Evolutionary conservation across 2,329 filamentous ascomycete genomes (phyloP), one percentile per base, ranked within the genome.

Genomic region (Alternaria conjuncta): DNA sequence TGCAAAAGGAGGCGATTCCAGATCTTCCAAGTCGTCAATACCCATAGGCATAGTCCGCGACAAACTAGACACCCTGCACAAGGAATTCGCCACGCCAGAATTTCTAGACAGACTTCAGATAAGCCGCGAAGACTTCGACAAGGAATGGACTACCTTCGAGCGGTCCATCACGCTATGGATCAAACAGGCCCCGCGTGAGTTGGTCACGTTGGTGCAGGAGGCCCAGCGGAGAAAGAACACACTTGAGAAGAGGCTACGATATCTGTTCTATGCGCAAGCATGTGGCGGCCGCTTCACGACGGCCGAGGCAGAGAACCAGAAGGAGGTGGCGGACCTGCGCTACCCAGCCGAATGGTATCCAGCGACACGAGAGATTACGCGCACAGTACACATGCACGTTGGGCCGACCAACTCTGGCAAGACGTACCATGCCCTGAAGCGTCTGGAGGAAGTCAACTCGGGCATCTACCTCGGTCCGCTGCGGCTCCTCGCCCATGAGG

Each of bases 321-420:
- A 76, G 56, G 69, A 74, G 20, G 81, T 96, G 13, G 88, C 93
- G n/a, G 93, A 97, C 80, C 83, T 97, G 69, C 88, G 94, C n/a
- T 94, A 89, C 78, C 96, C 96, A 0, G 87, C 90, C 57, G 96
- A 99, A 78, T 98, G 95, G 95, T 98, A 91, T 75, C 93, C 95
- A 1, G 89, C 88, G 5, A 96, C 96, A 2, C 87, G 96, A 62
- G 86, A 88, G 49, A 84, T 96, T 71, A 92, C 94, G 74, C 87
- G 96, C 47, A 95, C 89, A 0, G 87, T 99, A 44, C 93, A 98
- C 82, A 84, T 99, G 20, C 96, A 99, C 73, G 94, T 99, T 54
- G 96, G 96, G 0, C 96, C 96, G 2, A 99, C 96, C 3, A 99
- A 99, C 79, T 98, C 96, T 1, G 96, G 96, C 61, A 99, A 99